Evolutionary conservation across 306 rosid genomes (phyloP), one percentile per base, ranked within the genome.

Genomic region (Prunus davidiana): DNA sequence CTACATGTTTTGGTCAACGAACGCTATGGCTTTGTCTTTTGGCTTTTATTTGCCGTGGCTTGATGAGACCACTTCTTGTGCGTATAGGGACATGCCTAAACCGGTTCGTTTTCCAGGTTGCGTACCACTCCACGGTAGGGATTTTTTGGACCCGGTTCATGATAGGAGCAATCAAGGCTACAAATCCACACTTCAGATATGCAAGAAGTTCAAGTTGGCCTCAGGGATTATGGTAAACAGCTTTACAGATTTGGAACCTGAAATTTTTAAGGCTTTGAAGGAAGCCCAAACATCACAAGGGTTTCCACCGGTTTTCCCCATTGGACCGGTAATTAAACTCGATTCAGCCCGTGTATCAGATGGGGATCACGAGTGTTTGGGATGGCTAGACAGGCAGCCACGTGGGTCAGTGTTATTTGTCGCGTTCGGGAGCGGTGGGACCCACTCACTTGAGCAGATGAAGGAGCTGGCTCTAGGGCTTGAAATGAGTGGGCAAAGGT

Each of bases 381-480:
- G 38, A 4, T 82, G 86, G 86, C 34, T 74, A 34, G 80, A 82
- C 43, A 18, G 38, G 67, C 86, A 74, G 24, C 80, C 80, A n/a
- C 22, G 55, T 16, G 55, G 15, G 12, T 82, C 77, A 28, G 77
- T 82, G 8, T 4, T 78, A 19, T 74, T 67, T 18, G 64, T 82
- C 2, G 78, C 86, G n/a, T 82, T 78, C 13, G 81, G 81, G 6
- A 81, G 67, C 15, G 78, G 78, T 4, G 76, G 76, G 58, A 82
- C 85, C 4, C 64, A 77, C 14, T 55, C 85, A 13, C 41, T 43
- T 1, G 69, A 60, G 51, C 76, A 82, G 27, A 19, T 82, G 57
- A 62, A 55, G 1, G 79, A 82, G 43, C 49, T 82, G 47, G 76
- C 82, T 1, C 30, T 60, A 6, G 79, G 85, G 34, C 54, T 78